phyloP scores from a whole-genome alignment of 371 early-diverging fungal species.

The Lichtheimia ornata region DNA sequence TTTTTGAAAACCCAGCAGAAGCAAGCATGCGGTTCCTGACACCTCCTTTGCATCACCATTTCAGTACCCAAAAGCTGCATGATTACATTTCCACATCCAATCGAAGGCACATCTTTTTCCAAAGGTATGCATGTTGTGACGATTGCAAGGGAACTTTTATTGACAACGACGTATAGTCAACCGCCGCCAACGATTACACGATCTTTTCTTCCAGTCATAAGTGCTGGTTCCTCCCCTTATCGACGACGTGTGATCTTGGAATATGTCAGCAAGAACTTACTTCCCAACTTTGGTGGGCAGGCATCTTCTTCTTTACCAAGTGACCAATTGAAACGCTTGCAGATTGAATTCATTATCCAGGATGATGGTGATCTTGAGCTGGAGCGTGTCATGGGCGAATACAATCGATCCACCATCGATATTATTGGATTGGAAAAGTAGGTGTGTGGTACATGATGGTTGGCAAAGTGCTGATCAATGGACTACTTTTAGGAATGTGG shows the following conservation, averaged over 20 bases:
- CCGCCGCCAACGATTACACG: slow-evolving; percentile 27
- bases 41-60: slow-evolving; percentile 4
- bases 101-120: slow-evolving; percentile 26
- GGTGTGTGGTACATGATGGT: neutral
- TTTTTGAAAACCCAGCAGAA: slow-evolving; percentile 23
- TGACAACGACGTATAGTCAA: slow-evolving; percentile 16
- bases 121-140: slow-evolving; percentile 12
- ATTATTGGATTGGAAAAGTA: slow-evolving; percentile 30
- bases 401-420: slow-evolving; percentile 27
- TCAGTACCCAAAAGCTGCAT: neutral
- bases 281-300: neutral
- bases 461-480: neutral
- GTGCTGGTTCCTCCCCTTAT: slow-evolving; percentile 17
- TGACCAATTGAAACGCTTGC: slow-evolving; percentile 18
- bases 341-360: slow-evolving; percentile 28
- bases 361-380: slow-evolving; percentile 26
- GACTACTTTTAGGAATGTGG: slow-evolving; percentile 20
- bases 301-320: neutral
- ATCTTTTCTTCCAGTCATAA: slow-evolving; percentile 23
- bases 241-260: slow-evolving; percentile 28
- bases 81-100: neutral
- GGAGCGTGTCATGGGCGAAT: slow-evolving; percentile 25
- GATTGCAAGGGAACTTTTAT: neutral
- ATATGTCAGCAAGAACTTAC: slow-evolving; percentile 21
- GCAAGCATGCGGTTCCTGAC: slow-evolving; percentile 5